Evolutionary conservation across 106 monocot species (phyloP), one percentile per base, ranked within the genome.

Genomic region (Xerophyta viscosa): DNA sequence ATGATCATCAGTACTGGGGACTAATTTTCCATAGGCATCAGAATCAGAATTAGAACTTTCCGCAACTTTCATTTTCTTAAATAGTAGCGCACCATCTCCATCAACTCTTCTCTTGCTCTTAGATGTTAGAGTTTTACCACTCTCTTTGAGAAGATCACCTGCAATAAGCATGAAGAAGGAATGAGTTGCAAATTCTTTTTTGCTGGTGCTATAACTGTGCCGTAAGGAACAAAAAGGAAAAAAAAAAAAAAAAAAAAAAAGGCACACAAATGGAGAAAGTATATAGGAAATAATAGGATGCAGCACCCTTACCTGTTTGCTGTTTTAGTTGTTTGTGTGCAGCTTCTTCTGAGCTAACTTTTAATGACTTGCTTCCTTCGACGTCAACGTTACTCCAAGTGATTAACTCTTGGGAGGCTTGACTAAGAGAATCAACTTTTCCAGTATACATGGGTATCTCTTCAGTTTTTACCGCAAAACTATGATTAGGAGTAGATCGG

Each of bases 1-100:
- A 57, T 29, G 57, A 62, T 54, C 58, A 37, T n/a, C 52, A 7
- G 17, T 46, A 44, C 30, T 53, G 8, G 26, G 24, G 37, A 41
- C 50, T 27, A 25, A 20, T 54, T 70, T 77, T 42, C 43, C 62
- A 59, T 41, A 19, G 41, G 44, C 29, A 17, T 68, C 79, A 52
- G 15, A 31, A 9, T 68, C 63, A 29, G 61, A 56, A 31, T 64
- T 26, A 47, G 50, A 55, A 66, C 76, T 63, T 71, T 66, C 69
- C 44, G 18, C 29, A 39, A 48, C 60, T 70, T 79, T 96, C 28
- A 55, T 41, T 64, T 85, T 96, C 67, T 96, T 96, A 36, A 56
- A 70, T 54, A 62, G 28, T 70, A 50, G 72, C 27, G 29, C 27
- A 49, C 60, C 75, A 39, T 81, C 78, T 58, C 65, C 60, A 64